phyloP scores from a whole-genome alignment of 768 basidiomycete species.

The Phlebiopsis flavidoalba region DNA sequence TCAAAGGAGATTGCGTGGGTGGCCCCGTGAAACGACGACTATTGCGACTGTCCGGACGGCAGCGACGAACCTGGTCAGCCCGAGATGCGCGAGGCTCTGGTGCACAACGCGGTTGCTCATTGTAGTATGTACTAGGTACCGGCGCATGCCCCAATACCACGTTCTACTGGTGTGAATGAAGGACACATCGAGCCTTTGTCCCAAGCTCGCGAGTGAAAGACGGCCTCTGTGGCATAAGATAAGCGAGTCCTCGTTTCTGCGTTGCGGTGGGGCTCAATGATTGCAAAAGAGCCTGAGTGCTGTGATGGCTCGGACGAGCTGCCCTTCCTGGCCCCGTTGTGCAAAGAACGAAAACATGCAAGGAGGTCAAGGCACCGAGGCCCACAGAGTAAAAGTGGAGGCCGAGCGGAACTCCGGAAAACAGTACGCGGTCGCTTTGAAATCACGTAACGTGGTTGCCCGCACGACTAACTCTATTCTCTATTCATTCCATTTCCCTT shows the following conservation, averaged over 20 bases:
- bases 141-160: slow-evolving; percentile 70
- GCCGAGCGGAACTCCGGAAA: slow-evolving; percentile 70
- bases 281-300: slow-evolving; percentile 72
- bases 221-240: slow-evolving; percentile 88
- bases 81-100: neutral
- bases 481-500: neutral
- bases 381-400: slow-evolving; percentile 58
- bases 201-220: slow-evolving; percentile 83
- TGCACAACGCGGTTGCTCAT: slow-evolving; percentile 6
- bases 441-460: neutral
- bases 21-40: slow-evolving; percentile 91
- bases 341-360: slow-evolving; percentile 74
- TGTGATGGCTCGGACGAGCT: slow-evolving; percentile 96
- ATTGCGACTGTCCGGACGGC: slow-evolving; percentile 92
- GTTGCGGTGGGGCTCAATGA: slow-evolving; percentile 13
- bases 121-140: slow-evolving; percentile 49
- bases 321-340: slow-evolving; percentile 71
- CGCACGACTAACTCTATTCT: neutral
- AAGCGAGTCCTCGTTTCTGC: neutral
- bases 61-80: slow-evolving; percentile 85
- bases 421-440: slow-evolving; percentile 46
- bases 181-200: slow-evolving; percentile 80
- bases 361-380: slow-evolving; percentile 69
- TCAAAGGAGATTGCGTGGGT: slow-evolving; percentile 73
- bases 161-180: slow-evolving; percentile 84